phyloP scores from a whole-genome alignment of 1,139 yeast genomes.

The Magnusiomyces suaveolens region DNA sequence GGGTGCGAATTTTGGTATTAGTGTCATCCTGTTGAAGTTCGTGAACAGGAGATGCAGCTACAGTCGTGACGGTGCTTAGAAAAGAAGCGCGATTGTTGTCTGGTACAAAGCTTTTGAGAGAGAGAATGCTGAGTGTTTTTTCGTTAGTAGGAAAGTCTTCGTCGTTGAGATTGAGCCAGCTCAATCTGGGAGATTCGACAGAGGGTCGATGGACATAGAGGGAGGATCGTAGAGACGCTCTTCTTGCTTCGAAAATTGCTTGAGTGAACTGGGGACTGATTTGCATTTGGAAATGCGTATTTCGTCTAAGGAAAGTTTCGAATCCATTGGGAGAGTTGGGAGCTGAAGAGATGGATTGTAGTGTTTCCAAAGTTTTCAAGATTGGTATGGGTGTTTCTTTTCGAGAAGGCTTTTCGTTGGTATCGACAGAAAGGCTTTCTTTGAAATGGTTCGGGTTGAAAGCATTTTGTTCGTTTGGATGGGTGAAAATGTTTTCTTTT shows the following conservation, averaged over 20 bases:
- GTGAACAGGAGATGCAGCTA: not conserved
- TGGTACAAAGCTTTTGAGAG: not conserved
- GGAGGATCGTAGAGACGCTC: not conserved
- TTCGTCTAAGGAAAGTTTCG: not conserved
- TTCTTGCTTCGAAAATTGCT: not conserved
- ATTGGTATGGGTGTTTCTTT: not conserved
- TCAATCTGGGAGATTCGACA: not conserved
- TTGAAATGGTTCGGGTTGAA: not conserved
- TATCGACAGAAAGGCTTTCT: not conserved
- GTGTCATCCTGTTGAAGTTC: not conserved
- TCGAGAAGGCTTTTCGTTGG: not conserved
- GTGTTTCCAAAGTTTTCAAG: not conserved
- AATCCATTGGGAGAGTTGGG: not conserved
- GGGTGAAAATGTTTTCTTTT: too few species aligned
- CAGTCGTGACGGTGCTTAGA: not conserved
- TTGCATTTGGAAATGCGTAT: not conserved
- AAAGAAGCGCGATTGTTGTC: not conserved
- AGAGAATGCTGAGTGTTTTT: not conserved
- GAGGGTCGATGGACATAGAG: not conserved
- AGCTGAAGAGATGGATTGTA: not conserved
- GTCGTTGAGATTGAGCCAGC: not conserved
- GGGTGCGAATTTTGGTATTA: not conserved
- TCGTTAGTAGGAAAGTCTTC: not conserved
- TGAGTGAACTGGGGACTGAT: not conserved
- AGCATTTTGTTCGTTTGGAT: too few species aligned